phyloP scores from a whole-genome alignment of 2,329 filamentous ascomycete genomes.

The Fusarium buharicum region DNA sequence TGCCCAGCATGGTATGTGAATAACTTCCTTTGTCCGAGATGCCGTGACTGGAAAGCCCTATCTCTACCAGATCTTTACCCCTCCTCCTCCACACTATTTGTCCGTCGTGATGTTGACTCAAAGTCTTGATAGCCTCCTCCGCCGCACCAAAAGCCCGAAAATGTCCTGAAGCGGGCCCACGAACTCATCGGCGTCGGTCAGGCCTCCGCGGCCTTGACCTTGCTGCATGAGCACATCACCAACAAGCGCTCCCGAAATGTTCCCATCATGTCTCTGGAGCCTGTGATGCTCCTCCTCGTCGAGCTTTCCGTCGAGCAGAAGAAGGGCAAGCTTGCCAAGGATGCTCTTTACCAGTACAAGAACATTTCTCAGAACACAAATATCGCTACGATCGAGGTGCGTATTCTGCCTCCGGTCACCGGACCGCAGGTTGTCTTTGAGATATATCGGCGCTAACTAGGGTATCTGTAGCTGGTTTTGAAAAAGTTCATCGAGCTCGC shows the following conservation, averaged over 20 bases:
- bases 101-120: constrained; percentile 45
- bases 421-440: constrained; percentile 4
- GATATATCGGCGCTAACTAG: constrained; percentile 34
- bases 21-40: constrained; percentile 28
- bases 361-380: constrained; percentile 99
- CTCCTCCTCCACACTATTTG: constrained; percentile 45
- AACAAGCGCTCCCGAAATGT: constrained; percentile 98
- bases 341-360: constrained; percentile 99
- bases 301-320: constrained; percentile 96
- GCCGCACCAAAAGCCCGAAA: constrained; percentile 97
- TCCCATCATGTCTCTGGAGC: constrained; percentile 94
- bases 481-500: constrained; percentile 98
- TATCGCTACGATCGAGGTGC: constrained; percentile 94
- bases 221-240: constrained; percentile 99
- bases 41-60: constrained; percentile 27
- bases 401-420: constrained; percentile 30
- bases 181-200: constrained; percentile 99
- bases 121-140: constrained; percentile 78
- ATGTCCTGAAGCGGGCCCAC: constrained; percentile 97
- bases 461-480: constrained; percentile 75
- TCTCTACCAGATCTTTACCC: constrained; percentile 40
- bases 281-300: constrained; percentile 97
- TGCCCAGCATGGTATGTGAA: constrained; percentile 62
- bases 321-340: constrained; percentile 98
- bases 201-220: constrained; percentile 87